Evolutionary conservation across 2,329 filamentous ascomycete species (phyloP), one percentile per base, ranked within the genome.

Genomic region (Stylonectria norvegica): DNA sequence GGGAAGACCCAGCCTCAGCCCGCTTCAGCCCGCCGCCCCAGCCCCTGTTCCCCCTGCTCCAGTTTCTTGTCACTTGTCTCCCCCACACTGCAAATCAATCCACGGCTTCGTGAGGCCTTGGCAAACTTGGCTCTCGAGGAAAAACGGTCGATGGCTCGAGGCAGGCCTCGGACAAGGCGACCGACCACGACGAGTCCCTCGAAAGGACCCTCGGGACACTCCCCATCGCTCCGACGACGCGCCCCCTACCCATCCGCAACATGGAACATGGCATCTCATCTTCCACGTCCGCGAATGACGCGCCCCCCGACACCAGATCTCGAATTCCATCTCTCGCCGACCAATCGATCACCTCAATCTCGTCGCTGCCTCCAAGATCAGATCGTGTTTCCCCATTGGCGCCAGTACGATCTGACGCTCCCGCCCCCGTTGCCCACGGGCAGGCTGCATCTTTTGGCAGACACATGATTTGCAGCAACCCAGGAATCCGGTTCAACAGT

Each of bases 381-480:
- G 47, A 49, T 55, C 50, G 40, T 30, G 20, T 48, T 50, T 31
- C 35, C 39, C 43, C 43, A 55, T 55, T 55, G 44, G 51, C 34
- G 43, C 44, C 49, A 52, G 45, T 50, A 51, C 48, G 52, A 53
- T 54, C 50, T 50, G 50, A 45, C 38, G 32, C 53, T 35, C 46
- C 45, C 27, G 27, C 34, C 48, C 48, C 50, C 44, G 43, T 45
- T 42, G 36, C 43, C 52, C 45, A 42, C 32, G 42, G 47, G 44
- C 42, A 53, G 44, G 50, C 52, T 55, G 55, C 55, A 57, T 49
- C 43, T 33, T 28, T 52, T 47, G 44, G 49, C 42, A 48, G 45
- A 49, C 53, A 57, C 56, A 59, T 63, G 57, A 63, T 63, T 63
- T 58, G 56, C 53, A 62, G 47, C 42, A 50, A 48, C 44, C 54